Base-by-base conservation (phyloP, 2,329 filamentous ascomycete species). In the Harringtonia aguacate region DNA sequence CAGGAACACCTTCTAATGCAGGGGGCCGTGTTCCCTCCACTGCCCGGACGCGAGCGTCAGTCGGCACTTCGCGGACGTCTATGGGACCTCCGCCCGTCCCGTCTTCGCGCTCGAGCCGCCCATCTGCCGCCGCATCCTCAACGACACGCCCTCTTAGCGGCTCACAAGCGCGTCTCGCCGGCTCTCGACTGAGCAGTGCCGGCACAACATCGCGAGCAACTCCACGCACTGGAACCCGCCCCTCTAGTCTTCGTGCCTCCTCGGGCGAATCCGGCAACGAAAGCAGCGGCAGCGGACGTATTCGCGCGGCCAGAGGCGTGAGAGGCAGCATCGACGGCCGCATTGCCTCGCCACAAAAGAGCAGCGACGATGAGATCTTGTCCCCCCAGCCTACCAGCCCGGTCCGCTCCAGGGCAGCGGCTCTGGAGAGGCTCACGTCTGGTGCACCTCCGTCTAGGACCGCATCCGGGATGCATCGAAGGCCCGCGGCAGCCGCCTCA, bases 1-100 rank as follows among this genome's bases (percentile, higher is more conserved):
- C 79, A 13, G 73, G 65, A 33, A 85, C 80, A 3, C 79, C 83
- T 1, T 74, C 79, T 34, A 78, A 74, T 53, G 61, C 69, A 42
- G 64, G 68, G 44, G 63, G 63, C 12, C 46, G 48, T 1, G 29
- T 35, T 4, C 34, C 44, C 3, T 48, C 48, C 4, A 36, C 46
- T 0, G 8, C 38, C 9, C 47, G 48, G 3, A 35, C 75, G 40
- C 73, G 81, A 38, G 64, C 76, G 33, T 73, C 75, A 33, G 58
- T 74, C 17, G 62, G 62, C n/a, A 67, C 64, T 24, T 62, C 65
- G 31, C 73, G 81, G 52, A 68, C 74, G 9, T 82, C 81, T 4
- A 85, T 86, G 79, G 80, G 77, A 2, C 81, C 82, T 29, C 79
- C 83, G 9, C 62, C 72, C 2, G 60, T 67, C 8, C 73, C 73